Conservation (phyloP, 305 asterid species). For the Fraxinus platypoda region DNA sequence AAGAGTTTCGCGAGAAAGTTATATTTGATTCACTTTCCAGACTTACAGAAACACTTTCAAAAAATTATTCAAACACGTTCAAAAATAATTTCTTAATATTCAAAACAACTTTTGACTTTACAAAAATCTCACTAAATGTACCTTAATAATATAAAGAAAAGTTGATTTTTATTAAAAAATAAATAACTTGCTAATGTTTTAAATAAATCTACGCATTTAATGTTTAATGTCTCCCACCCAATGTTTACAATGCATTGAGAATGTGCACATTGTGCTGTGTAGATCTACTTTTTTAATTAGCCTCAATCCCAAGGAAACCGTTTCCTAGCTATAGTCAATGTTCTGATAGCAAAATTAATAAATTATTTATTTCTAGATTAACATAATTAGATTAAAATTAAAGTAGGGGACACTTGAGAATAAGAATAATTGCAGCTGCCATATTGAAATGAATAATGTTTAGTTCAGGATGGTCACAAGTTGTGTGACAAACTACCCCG, state of each 20-base stretch:
- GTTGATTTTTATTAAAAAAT: neutral
- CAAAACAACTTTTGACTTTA: neutral
- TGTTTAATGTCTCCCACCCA: conserved; percentile 33
- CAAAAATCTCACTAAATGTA: neutral
- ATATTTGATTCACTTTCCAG: neutral
- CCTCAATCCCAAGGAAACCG: conserved; percentile 36
- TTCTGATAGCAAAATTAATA: neutral
- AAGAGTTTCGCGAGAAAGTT: neutral
- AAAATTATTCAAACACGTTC: neutral
- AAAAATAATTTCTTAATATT: too few relatives aligned
- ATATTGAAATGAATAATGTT: neutral
- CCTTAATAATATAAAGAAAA: neutral
- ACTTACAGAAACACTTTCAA: too few relatives aligned
- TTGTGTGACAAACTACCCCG: neutral
- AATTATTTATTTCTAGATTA: neutral
- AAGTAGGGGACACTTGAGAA: neutral
- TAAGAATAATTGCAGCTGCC: neutral
- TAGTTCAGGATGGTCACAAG: neutral
- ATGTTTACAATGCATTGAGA: conserved; percentile 27
- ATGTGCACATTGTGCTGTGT: conserved; percentile 19
- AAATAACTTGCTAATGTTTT: neutral
- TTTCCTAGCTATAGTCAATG: neutral
- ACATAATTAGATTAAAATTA: neutral
- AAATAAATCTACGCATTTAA: conserved; percentile 14
- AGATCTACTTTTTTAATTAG: conserved; percentile 21